Percentiles rank a stretch among this genome's conserved stretches.
These are phyloP conservation scores for Cryptococcus neoformans DNA, from an alignment of 1,284 basidiomycete genomes.

Conservation along the genomic window DNA sequence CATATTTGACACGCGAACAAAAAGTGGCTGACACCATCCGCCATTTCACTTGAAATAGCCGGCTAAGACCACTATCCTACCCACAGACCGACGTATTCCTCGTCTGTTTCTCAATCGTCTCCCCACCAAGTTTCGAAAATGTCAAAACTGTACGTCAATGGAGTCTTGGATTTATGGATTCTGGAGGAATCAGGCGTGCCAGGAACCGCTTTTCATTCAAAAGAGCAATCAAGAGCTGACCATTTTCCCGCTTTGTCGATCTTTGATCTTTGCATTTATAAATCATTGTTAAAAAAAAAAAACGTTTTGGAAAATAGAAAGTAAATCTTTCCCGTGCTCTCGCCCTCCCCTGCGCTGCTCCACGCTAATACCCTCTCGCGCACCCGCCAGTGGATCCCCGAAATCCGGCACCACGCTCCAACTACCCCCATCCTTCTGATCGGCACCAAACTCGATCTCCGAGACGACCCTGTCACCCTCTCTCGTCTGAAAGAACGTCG, in stretches of 20 bases:
- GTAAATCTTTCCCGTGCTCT: slow-evolving; percentile 66
- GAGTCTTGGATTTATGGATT: too few relatives aligned
- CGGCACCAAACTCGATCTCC: slow-evolving; percentile 95
- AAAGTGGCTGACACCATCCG: background rate
- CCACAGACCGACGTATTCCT: slow-evolving; percentile 99
- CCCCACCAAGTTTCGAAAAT: slow-evolving; percentile 92
- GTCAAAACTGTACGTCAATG: slow-evolving; percentile 51
- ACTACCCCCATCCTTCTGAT: slow-evolving; percentile 91
- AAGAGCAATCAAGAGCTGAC: too few relatives aligned
- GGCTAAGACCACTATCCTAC: slow-evolving; percentile 94
- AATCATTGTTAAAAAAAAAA: background rate
- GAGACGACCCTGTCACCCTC: slow-evolving; percentile 87
- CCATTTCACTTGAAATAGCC: slow-evolving; percentile 55
- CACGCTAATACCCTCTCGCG: too few relatives aligned
- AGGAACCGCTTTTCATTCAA: too few relatives aligned
- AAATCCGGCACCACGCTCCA: slow-evolving; percentile 95
- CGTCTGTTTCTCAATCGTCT: slow-evolving; percentile 97
- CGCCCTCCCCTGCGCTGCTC: background rate
- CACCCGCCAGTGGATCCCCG: slow-evolving; percentile 78
- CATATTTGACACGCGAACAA: background rate
- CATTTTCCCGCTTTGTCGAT: background rate
- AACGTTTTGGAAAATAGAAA: slow-evolving; percentile 11
- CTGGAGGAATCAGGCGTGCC: too few relatives aligned
- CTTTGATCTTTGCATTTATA: background rate
- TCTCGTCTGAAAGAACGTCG: slow-evolving; percentile 91